These are phyloP conservation scores for Neoarthrinium moseri DNA, from an alignment of 2,329 filamentous ascomycete species.

Conservation along the genomic window DNA sequence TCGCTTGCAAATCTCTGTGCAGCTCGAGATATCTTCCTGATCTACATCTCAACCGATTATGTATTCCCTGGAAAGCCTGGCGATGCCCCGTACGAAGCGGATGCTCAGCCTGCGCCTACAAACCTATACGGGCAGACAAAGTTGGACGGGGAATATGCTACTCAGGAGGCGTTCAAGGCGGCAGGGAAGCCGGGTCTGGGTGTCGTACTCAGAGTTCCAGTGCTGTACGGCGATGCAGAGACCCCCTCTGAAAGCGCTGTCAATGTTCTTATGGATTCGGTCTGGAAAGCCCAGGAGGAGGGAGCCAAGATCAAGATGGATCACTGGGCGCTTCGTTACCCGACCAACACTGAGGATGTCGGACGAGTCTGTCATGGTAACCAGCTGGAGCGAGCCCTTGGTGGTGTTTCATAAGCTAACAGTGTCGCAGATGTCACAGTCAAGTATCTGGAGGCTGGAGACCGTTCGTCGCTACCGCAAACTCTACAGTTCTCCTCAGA, in stretches of 20 bases:
- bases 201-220: conserved; percentile 75
- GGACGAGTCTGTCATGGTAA: conserved; percentile 71
- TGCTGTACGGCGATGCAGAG: conserved; percentile 78
- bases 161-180: conserved; percentile 58
- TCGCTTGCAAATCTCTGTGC: conserved; percentile 66
- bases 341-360: conserved; percentile 87
- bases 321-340: conserved; percentile 80
- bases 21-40: conserved; percentile 58
- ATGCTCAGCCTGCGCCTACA: conserved; percentile 64
- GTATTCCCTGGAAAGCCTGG: conserved; percentile 72
- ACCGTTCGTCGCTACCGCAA: conserved; percentile 56
- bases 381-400: no score
- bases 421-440: conserved; percentile 68
- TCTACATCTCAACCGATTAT: conserved; percentile 83
- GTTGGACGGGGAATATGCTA: conserved; percentile 60
- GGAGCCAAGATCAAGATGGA: conserved; percentile 72
- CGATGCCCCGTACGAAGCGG: conserved; percentile 78
- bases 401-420: no score
- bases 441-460: conserved; percentile 59
- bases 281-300: conserved; percentile 71
- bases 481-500: conserved; percentile 86
- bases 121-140: conserved; percentile 72
- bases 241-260: conserved; percentile 75
- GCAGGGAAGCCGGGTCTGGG: conserved; percentile 53
- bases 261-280: conserved; percentile 73